phyloP scores from a whole-genome alignment of 306 rosid species.

The Albizia julibrissin region DNA sequence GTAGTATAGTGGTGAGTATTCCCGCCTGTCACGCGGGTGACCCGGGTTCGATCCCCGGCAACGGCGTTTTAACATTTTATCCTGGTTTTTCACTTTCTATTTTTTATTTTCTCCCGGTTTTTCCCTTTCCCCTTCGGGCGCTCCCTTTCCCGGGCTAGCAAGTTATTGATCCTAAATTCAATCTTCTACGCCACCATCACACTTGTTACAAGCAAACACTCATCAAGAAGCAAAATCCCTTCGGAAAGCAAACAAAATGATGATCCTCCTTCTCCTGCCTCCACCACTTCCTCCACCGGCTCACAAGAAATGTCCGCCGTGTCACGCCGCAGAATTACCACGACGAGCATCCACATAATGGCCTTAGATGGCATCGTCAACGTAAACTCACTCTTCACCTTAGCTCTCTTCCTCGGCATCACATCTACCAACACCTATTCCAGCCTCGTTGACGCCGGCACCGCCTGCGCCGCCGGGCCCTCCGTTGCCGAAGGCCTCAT shows the following conservation, averaged over 20 bases:
- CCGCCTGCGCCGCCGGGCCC: slow-evolving; percentile 48
- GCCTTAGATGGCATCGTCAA: slow-evolving; percentile 86
- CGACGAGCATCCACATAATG: slow-evolving; percentile 73
- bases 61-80: slow-evolving; percentile 31
- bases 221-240: background rate
- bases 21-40: slow-evolving; percentile 57
- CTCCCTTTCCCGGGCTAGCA: slow-evolving; percentile 18
- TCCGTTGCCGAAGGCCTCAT: slow-evolving; percentile 53
- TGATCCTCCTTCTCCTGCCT: background rate
- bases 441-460: slow-evolving; percentile 38
- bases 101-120: background rate
- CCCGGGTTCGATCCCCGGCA: slow-evolving; percentile 81
- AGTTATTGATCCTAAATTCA: slow-evolving; percentile 13
- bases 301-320: slow-evolving; percentile 48
- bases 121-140: background rate
- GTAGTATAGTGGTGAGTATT: slow-evolving; percentile 63
- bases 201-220: slow-evolving; percentile 24
- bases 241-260: background rate
- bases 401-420: slow-evolving; percentile 85
- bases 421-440: slow-evolving; percentile 41
- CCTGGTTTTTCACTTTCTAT: background rate
- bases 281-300: background rate
- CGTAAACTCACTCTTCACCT: slow-evolving; percentile 83
- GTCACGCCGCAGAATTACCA: slow-evolving; percentile 41
- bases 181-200: slow-evolving; percentile 41